These are phyloP conservation scores for Penicillium ucsense DNA, from an alignment of 495 filamentous ascomycete genomes.

Conservation along the genomic window DNA sequence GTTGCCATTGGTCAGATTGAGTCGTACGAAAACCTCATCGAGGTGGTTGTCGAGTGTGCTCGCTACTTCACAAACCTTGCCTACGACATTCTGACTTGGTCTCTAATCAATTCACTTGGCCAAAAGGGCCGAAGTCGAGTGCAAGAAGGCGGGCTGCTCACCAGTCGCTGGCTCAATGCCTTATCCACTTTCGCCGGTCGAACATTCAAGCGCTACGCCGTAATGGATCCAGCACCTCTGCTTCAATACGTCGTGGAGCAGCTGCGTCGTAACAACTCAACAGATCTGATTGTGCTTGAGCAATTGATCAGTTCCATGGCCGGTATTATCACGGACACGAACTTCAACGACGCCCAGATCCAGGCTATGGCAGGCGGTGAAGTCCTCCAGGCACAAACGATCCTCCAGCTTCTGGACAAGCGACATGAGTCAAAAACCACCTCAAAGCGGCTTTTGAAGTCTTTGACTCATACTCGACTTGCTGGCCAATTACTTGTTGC, in stretches of 20 bases:
- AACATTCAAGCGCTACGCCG: conserved; percentile 68
- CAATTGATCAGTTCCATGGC: conserved; percentile 86
- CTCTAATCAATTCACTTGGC: conserved; percentile 68
- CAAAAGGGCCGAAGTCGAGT: conserved; percentile 66
- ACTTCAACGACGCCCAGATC: conserved; percentile 79
- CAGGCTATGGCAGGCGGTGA: conserved; percentile 80
- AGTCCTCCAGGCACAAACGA: conserved; percentile 63
- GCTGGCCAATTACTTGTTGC: conserved; percentile 73
- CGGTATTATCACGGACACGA: conserved; percentile 73
- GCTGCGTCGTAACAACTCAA: conserved; percentile 67
- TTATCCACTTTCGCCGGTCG: conserved; percentile 78
- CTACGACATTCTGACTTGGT: conserved; percentile 88
- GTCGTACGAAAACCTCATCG: conserved; percentile 83
- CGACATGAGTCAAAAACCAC: conserved; percentile 59
- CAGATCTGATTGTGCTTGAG: conserved; percentile 79
- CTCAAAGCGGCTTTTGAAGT: conserved; percentile 67
- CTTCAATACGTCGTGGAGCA: conserved; percentile 83
- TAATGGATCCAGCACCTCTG: conserved; percentile 77
- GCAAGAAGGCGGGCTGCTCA: conserved; percentile 74
- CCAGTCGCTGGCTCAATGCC: conserved; percentile 81
- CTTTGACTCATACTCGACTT: conserved; percentile 59
- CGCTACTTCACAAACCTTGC: conserved; percentile 86
- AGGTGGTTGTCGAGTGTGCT: conserved; percentile 85
- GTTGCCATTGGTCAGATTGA: conserved; percentile 82
- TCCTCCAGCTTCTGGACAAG: conserved; percentile 67